Evolutionary conservation across 495 filamentous ascomycete species (phyloP).

Genomic region (Physcia stellaris): DNA sequence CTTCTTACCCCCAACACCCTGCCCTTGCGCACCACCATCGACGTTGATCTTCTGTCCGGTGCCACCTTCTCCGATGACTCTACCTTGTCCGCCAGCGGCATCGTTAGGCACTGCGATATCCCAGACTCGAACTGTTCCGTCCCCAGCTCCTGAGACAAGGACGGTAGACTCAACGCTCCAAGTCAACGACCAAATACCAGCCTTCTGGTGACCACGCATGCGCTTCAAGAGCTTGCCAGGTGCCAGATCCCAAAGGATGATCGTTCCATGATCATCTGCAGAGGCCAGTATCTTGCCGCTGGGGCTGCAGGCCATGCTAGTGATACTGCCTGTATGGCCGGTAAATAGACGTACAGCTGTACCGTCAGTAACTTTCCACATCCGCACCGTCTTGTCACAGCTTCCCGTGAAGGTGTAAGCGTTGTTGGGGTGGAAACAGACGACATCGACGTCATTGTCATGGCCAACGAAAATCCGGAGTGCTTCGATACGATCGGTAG

Average conservation of each 20-base stretch:
- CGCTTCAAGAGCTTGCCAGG: constrained; percentile 73
- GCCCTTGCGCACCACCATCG: constrained; percentile 28
- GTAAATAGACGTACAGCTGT: constrained; percentile 82
- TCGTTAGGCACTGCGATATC: constrained; percentile 54
- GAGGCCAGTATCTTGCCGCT: constrained; percentile 79
- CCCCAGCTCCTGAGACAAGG: constrained; percentile 78
- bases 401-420: constrained; percentile 85
- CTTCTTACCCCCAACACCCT: constrained; percentile 50
- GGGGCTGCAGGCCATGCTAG: constrained; percentile 67
- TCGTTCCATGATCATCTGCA: constrained; percentile 71
- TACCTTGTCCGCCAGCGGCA: constrained; percentile 35
- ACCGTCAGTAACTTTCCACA: constrained; percentile 88
- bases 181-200: constrained; percentile 81
- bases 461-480: constrained; percentile 83
- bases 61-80: constrained; percentile 42
- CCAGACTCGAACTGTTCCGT: constrained; percentile 87
- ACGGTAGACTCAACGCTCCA: constrained; percentile 85
- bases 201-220: constrained; percentile 86
- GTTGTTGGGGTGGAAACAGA: constrained; percentile 87
- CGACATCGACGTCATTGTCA: constrained; percentile 69
- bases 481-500: constrained; percentile 80
- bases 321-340: constrained; percentile 76
- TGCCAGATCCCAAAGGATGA: constrained; percentile 85
- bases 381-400: constrained; percentile 79
- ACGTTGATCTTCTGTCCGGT: constrained; percentile 39